Conservation (phyloP, 2,329 filamentous ascomycete genomes). For the Microascus cirrosus region DNA sequence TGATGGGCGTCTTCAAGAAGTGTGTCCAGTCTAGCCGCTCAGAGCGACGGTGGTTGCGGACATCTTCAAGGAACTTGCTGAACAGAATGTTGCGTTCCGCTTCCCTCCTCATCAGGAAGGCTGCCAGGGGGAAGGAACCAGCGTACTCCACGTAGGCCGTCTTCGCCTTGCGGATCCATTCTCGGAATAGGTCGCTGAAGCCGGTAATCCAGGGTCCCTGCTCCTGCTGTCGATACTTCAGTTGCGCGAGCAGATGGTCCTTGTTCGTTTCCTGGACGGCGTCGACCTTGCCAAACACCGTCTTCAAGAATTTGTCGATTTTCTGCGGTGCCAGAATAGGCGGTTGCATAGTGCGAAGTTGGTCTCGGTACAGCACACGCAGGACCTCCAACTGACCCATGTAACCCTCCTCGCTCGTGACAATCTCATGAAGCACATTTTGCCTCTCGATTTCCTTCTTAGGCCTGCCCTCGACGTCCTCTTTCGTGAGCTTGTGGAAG, state of each 20-base stretch:
- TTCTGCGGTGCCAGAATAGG: conserved; percentile 71
- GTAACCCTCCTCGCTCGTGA: conserved; percentile 84
- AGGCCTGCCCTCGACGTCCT: conserved; percentile 57
- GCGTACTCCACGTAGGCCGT: conserved; percentile 87
- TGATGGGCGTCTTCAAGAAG: conserved; percentile 87
- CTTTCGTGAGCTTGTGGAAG: conserved; percentile 75
- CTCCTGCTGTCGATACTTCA: conserved; percentile 94
- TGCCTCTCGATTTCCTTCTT: conserved; percentile 89
- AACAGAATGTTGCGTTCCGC: conserved; percentile 77
- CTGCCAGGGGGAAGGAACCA: conserved; percentile 72
- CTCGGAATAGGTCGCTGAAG: conserved; percentile 93
- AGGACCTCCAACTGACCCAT: conserved; percentile 85
- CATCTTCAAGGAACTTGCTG: conserved; percentile 72
- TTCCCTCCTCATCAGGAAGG: conserved; percentile 75
- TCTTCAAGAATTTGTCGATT: conserved; percentile 66
- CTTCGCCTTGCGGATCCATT: conserved; percentile 95
- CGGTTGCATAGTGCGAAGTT: conserved; percentile 60
- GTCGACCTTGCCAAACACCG: conserved; percentile 87
- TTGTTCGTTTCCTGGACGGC: conserved; percentile 84
- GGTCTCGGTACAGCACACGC: conserved; percentile 74
- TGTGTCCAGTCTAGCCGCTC: conserved; percentile 87
- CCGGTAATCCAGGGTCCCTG: conserved; percentile 91
- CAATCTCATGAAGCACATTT: conserved; percentile 90
- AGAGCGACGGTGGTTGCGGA: conserved; percentile 66
- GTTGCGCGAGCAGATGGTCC: conserved; percentile 79